Evolutionary conservation across 1,284 basidiomycete genomes (phyloP).

Genomic region (Wallemia ichthyophaga): DNA sequence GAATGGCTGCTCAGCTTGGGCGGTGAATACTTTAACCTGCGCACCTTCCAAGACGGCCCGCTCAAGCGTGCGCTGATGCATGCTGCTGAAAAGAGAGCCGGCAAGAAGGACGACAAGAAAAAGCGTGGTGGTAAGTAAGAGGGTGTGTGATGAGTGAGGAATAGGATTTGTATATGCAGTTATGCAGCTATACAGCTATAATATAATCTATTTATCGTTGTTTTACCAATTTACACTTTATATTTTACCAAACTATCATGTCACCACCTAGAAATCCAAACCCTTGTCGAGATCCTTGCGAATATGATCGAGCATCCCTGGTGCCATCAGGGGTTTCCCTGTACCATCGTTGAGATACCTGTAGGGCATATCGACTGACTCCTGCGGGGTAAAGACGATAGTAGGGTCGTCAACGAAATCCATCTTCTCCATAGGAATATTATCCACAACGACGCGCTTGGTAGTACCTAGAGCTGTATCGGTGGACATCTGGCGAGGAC

Average conservation of each 20-base stretch:
- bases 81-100: slow-evolving; percentile 17
- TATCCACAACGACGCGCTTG: slow-evolving; percentile 54
- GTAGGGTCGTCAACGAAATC: slow-evolving; percentile 54
- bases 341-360: slow-evolving; percentile 19
- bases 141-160: no score
- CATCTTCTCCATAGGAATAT: slow-evolving; percentile 34
- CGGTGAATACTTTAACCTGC: slow-evolving; percentile 43
- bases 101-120: neutral
- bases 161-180: no score
- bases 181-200: no score
- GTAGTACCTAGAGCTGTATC: slow-evolving; percentile 87
- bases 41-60: slow-evolving; percentile 34
- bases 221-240: no score
- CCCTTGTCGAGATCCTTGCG: slow-evolving; percentile 56
- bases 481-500: slow-evolving; percentile 82
- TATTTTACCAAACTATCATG: no score
- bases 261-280: slow-evolving; percentile 39
- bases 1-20: slow-evolving; percentile 39
- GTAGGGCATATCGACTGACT: slow-evolving; percentile 86
- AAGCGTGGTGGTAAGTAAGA: slow-evolving; percentile 2
- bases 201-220: no score
- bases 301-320: slow-evolving; percentile 58
- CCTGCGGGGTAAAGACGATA: slow-evolving; percentile 45
- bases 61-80: slow-evolving; percentile 34
- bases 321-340: slow-evolving; percentile 39